Percentiles rank a stretch among this genome's conserved stretches.
Conservation (phyloP, 1,284 basidiomycete species). For the Heterobasidion parviporum region DNA sequence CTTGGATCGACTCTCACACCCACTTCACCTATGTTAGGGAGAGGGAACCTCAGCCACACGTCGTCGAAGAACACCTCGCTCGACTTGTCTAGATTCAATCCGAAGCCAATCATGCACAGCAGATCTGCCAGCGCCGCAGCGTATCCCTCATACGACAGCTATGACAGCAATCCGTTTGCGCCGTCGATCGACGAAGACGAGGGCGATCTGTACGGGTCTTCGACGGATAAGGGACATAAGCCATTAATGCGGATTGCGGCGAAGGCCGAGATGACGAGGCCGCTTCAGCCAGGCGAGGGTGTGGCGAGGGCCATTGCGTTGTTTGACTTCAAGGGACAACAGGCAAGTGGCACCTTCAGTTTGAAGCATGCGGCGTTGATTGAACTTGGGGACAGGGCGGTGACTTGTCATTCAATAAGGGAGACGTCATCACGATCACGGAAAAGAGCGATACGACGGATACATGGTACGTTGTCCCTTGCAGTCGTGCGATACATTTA, state of each 20-base stretch:
- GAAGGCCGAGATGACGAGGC: slow-evolving; percentile 24
- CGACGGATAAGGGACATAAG: slow-evolving; percentile 15
- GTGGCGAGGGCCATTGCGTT: slow-evolving; percentile 72
- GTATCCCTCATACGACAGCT: slow-evolving; percentile 8
- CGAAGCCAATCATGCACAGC: slow-evolving; percentile 19
- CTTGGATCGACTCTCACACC: slow-evolving; percentile 14
- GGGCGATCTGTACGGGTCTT: slow-evolving; percentile 14
- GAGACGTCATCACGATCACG: slow-evolving; percentile 72
- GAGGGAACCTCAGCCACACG: neutral
- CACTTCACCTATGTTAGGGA: neutral
- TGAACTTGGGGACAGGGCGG: slow-evolving; percentile 41
- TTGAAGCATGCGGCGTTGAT: neutral
- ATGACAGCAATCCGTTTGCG: slow-evolving; percentile 5
- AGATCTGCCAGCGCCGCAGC: slow-evolving; percentile 28
- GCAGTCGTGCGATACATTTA: neutral
- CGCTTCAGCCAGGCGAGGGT: slow-evolving; percentile 45
- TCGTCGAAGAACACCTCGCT: slow-evolving; percentile 14
- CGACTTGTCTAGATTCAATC: slow-evolving; percentile 13
- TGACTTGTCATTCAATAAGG: slow-evolving; percentile 80
- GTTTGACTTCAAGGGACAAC: slow-evolving; percentile 68
- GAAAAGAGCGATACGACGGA: slow-evolving; percentile 70
- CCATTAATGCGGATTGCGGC: slow-evolving; percentile 7
- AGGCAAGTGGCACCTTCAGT: slow-evolving; percentile 31
- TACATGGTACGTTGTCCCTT: slow-evolving; percentile 53
- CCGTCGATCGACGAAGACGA: slow-evolving; percentile 15